A percentile compares a stretch with the other conserved stretches of the same genome.
phyloP scores from a whole-genome alignment of 192 early-diverging fungal genomes.

The Pilaira anomala region DNA sequence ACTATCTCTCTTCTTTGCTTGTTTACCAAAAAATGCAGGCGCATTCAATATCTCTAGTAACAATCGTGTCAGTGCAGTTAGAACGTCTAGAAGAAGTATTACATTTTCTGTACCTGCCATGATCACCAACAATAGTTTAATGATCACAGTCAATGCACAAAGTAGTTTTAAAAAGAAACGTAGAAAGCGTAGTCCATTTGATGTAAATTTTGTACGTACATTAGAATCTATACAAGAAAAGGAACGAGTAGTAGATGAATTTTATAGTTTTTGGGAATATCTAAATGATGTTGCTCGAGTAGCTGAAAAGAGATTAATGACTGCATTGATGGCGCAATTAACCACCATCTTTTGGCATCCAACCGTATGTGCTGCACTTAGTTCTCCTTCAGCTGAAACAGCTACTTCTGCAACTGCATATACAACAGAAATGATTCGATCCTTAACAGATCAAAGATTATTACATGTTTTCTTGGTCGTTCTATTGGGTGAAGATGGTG shows the following conservation, averaged over 20 bases:
- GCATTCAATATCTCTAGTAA: constrained; percentile 32
- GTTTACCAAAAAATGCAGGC: constrained; percentile 33
- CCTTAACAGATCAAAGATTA: constrained; percentile 36
- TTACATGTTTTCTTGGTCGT: constrained; percentile 34
- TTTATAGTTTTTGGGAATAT: constrained; percentile 41
- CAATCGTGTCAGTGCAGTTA: constrained; percentile 28
- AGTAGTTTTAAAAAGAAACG: constrained; percentile 33
- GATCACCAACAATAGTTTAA: constrained; percentile 34
- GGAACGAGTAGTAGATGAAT: constrained; percentile 30
- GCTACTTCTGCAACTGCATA: constrained; percentile 37
- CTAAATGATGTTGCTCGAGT: constrained; percentile 38
- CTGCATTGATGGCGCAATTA: constrained; percentile 33
- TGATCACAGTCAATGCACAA: constrained; percentile 32
- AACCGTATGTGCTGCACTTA: constrained; percentile 30
- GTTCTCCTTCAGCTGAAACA: constrained; percentile 26
- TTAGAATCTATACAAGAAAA: constrained; percentile 25
- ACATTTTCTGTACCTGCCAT: constrained; percentile 37
- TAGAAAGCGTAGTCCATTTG: constrained; percentile 36
- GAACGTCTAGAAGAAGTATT: constrained; percentile 24
- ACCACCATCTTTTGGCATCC: constrained; percentile 42
- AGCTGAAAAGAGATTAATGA: constrained; percentile 35
- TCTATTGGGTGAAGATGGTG: constrained; percentile 36
- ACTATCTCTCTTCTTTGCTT: constrained; percentile 29
- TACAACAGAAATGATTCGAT: constrained; percentile 39
- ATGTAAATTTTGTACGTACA: constrained; percentile 26